Evolutionary conservation across 352 stramenopile species (phyloP), one percentile per base, ranked within the genome.

Genomic region (Pythium aristosporum): DNA sequence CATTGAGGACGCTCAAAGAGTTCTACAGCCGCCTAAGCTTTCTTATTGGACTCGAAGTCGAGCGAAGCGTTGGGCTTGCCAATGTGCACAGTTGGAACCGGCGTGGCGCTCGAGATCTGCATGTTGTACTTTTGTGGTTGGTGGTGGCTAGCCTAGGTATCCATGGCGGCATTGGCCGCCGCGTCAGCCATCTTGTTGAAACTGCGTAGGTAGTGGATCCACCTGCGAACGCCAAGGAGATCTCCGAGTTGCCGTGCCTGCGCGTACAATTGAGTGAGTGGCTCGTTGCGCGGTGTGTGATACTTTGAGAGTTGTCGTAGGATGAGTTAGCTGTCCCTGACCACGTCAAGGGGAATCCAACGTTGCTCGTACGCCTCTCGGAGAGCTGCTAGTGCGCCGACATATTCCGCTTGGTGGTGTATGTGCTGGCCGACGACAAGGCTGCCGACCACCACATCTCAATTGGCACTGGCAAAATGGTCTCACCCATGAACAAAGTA

Each of bases 351-450:
- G 3, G 47, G 47, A 3, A 20, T 41, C 57, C 34, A 57, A 0
- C 20, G 5, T 13, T 54, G n/a, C n/a, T n/a, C n/a, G n/a, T n/a
- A n/a, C n/a, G n/a, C n/a, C 21, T 30, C 30, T 1, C 5, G 16
- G 1, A 63, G 57, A 8, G 44, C 57, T 13, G 32, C n/a, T 16
- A 55, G 9, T 7, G 56, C 23, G 4, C 57, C 57, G 13, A 34
- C 11, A 36, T 56, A 63, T 44, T 63, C 57, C 9, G 44, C 57
- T 36, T 50, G 23, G 34, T 56, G 13, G 46, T 63, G 1, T 28
- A 13, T 5, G 25, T 0, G 42, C 1, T 21, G 3, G 41, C 42
- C 3, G n/a, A 15, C 0, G 23, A 51, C 55, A 62, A 44, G 1
- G 23, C 37, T 6, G 42, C 21, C 2, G 25, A 21, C 41, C 55